Evolutionary conservation across 495 filamentous ascomycete genomes (phyloP).

Genomic region (Penicillium simplicissimum): DNA sequence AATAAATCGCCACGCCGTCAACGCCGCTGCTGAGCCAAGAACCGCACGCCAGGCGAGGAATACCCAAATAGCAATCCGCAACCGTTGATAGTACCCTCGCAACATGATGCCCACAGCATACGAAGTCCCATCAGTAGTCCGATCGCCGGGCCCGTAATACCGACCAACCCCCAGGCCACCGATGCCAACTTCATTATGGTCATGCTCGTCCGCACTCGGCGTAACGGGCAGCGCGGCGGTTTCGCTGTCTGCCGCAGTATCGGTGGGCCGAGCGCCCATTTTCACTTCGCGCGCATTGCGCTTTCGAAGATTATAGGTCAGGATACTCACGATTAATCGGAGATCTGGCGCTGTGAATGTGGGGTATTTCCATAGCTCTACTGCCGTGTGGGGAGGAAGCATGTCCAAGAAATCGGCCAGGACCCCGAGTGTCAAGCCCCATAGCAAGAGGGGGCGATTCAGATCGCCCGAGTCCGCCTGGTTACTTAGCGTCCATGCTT

Average conservation of each 20-base stretch:
- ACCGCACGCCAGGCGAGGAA: conserved; percentile 42
- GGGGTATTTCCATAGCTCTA: conserved; percentile 68
- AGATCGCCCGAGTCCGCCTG: conserved; percentile 34
- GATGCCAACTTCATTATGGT: conserved; percentile 47
- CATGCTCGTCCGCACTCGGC: conserved; percentile 21
- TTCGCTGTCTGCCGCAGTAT: conserved; percentile 46
- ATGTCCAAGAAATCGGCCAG: conserved; percentile 72
- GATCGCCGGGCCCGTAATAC: conserved; percentile 40
- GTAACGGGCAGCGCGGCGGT: conserved; percentile 44
- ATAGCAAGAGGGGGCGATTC: conserved; percentile 61
- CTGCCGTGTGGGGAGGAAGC: conserved; percentile 62
- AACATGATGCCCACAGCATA: conserved; percentile 63
- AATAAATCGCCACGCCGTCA: conserved; percentile 36
- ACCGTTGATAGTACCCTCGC: conserved; percentile 67
- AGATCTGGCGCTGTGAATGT: conserved; percentile 72
- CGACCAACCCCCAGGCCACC: conserved; percentile 49
- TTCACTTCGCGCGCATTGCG: conserved; percentile 50
- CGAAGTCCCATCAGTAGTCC: conserved; percentile 28
- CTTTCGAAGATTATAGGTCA: conserved; percentile 62
- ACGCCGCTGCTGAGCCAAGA: conserved; percentile 34
- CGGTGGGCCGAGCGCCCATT: conserved; percentile 37
- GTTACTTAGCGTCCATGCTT: conserved; percentile 34
- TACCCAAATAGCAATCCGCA: conserved; percentile 60
- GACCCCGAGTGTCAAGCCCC: conserved; percentile 75
- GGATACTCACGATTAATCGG: conserved; percentile 56